These are phyloP conservation scores for Lactifluus piperatus DNA, from an alignment of 768 basidiomycete species.

Conservation along the genomic window DNA sequence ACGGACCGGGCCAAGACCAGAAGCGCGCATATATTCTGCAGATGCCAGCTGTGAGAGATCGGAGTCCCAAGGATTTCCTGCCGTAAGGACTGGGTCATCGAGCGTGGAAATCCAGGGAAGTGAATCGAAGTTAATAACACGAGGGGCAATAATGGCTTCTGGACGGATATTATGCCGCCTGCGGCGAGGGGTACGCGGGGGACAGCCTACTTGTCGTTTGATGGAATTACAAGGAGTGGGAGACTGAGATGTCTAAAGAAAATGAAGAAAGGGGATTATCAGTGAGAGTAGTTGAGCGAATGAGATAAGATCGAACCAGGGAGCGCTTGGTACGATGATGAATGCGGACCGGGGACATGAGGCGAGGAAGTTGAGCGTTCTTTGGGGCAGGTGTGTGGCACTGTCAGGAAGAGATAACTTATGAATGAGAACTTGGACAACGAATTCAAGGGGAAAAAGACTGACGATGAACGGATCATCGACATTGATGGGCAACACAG, in stretches of 20 bases:
- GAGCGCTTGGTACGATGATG: conserved; percentile 14
- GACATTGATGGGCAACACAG: conserved; percentile 9
- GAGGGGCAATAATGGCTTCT: conserved; percentile 2
- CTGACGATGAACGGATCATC: conserved; percentile 22
- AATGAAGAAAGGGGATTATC: not conserved
- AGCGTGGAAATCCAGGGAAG: conserved; percentile 21
- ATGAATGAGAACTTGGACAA: not conserved
- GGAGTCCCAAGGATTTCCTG: conserved; percentile 15
- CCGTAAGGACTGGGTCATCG: conserved; percentile 11
- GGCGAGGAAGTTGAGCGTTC: conserved; percentile 15
- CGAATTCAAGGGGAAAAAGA: not conserved
- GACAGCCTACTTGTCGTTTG: conserved; percentile 11
- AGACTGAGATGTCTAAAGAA: conserved; percentile 16
- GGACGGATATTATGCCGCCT: conserved; percentile 17
- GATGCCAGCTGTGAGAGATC: conserved; percentile 19
- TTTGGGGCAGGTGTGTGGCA: conserved; percentile 14
- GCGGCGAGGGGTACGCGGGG: conserved; percentile 20
- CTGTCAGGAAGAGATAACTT: not conserved
- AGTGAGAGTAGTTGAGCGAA: not conserved
- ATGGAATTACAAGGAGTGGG: conserved; percentile 21
- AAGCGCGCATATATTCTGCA: conserved; percentile 5
- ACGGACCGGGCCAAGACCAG: conserved; percentile 17
- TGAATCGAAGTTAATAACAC: conserved; percentile 17
- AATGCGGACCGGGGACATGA: conserved; percentile 19
- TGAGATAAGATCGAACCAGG: conserved; percentile 1